Evolutionary conservation across 2,329 filamentous ascomycete species (phyloP).

Genomic region (Epichloe baconii): DNA sequence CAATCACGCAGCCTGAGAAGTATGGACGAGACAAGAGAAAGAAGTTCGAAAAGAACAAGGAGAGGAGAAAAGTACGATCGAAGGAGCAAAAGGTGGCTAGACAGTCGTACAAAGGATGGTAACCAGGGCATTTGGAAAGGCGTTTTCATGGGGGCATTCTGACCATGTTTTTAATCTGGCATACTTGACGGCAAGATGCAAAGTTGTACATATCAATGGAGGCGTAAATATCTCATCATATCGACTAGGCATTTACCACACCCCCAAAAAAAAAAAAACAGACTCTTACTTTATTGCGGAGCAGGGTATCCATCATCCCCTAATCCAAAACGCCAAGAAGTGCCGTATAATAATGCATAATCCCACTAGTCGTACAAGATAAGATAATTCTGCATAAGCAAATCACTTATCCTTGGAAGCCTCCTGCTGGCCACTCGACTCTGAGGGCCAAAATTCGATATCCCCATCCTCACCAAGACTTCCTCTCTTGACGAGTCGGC

Average conservation of each 20-base stretch:
- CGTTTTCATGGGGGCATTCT: constrained; percentile 11
- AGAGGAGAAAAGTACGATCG: constrained; percentile 66
- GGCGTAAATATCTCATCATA: neutral
- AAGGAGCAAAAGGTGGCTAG: constrained; percentile 58
- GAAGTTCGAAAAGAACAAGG: constrained; percentile 74
- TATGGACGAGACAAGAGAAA: constrained; percentile 68
- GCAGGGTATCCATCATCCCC: neutral
- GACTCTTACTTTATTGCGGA: neutral
- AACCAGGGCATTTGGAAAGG: constrained; percentile 13
- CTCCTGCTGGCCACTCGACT: constrained; percentile 17
- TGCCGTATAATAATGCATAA: neutral
- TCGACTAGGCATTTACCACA: neutral
- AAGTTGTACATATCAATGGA: neutral
- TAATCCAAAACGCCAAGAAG: neutral
- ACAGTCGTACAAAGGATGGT: constrained; percentile 49
- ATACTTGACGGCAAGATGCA: neutral
- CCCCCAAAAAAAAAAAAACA: neutral
- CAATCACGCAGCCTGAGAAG: constrained; percentile 68
- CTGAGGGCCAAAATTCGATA: constrained; percentile 83
- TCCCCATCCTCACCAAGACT: constrained; percentile 66
- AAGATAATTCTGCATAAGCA: neutral
- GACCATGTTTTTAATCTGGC: neutral
- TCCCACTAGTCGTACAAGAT: neutral
- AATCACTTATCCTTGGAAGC: neutral
- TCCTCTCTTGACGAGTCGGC: constrained; percentile 59